Base-by-base conservation (phyloP, 208 protist species). In the Wallacemonas sp. region DNA sequence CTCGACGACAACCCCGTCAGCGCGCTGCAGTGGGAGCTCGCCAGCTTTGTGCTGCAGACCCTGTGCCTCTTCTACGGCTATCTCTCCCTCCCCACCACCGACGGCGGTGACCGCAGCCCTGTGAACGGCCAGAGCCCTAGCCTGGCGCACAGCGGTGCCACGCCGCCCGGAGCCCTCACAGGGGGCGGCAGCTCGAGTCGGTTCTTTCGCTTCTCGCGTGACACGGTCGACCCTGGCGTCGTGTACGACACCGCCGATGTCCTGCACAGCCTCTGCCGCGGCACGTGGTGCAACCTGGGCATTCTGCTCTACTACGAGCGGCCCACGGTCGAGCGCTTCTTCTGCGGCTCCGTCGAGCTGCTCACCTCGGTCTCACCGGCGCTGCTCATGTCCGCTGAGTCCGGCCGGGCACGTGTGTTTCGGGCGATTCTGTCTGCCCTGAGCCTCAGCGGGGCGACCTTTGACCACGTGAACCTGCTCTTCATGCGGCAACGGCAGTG, bases 221-320 rank as follows among this genome's bases (percentile, higher is more conserved):
- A 87, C 61, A 57, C 48, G 0, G 83, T 84, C 0, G 75, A 78
- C 27, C 75, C 77, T 19, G 39, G 47, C 0, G 70, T 88, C 16
- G 70, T 95, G 55, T 95, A 93, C 70, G 74, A 90, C 73, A 60
- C 88, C 48, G 72, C 83, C 0, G 76, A 86, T 44, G 74, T 92
- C 46, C 72, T 93, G 24, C 68, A 80, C 63, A 78, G 71, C 24
- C 58, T 93, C 43, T 89, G 88, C 78, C 67, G 47, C 29, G 76
- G 70, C 27, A 29, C 78, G 65, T 96, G 90, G 87, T 85, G 83
- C 64, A 92, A 93, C 54, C 57, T 93, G 6, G 90, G 90, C 21
- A 80, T 95, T 38, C 56, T 92, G 8, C 61, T 91, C 33, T 76
- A 82, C 52, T 96, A 94, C 67, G 81, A 93, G 47, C 76, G 82